Base-by-base conservation (phyloP, 129 eudicot genomes). In the Escallonia herrerae region DNA sequence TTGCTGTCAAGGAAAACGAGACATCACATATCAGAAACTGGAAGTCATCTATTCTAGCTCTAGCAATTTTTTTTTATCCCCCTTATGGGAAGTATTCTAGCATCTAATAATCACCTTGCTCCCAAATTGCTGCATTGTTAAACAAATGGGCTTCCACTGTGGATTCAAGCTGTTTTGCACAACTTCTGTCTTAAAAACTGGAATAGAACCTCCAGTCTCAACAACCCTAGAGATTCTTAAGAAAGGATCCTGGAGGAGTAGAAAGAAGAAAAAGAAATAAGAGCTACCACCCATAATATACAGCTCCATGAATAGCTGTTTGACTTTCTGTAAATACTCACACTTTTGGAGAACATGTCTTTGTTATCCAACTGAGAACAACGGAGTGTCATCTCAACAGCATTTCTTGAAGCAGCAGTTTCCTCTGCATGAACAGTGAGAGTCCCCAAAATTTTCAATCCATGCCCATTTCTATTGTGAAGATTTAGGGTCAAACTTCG, bases 161-260 rank as follows among this genome's bases (percentile, higher is more conserved):
- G 99, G 97, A 76, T 86, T 79, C 83, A 89, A 79, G 84, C 89
- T 89, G 82, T 94, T 79, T 72, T 82, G 73, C 66, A 86, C 82
- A 14, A 89, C 97, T 80, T 90, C 99, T 37, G 99, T 89, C 85
- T 89, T 89, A 84, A 95, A 89, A 60, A 94, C 84, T 9, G 95
- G 97, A 66, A 94, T 68, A 50, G 76, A 72, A 51, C 69, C 74
- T 65, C 97, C 99, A 3, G 69, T 72, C 74, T 94, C 99, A 48
- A 74, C 74, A 62, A 74, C 65, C 83, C 94, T 86, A 47, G 99
- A 94, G 74, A 94, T 84, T 70, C 88, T 85, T 71, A 94, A 68
- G 63, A 94, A 94, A 46, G 97, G 97, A 86, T 89, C 99, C 99
- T 94, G 70, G 56, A 78, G 63, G 52, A 37, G 45, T 65, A 63